These are phyloP conservation scores for Elsinoe arachidis DNA, from an alignment of 2,329 filamentous ascomycete species.

Conservation along the genomic window DNA sequence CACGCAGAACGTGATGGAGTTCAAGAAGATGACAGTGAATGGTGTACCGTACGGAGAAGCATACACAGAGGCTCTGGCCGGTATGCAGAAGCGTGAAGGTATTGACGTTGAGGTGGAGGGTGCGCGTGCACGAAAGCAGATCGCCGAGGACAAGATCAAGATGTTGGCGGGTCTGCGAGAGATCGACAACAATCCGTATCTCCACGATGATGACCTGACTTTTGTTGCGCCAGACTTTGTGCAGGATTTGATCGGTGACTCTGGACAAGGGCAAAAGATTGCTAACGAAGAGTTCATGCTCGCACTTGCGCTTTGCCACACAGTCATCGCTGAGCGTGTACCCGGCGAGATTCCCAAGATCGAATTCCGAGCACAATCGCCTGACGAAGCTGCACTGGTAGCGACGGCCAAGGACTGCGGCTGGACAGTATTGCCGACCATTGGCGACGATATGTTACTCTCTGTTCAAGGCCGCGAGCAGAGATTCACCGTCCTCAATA, in stretches of 20 bases:
- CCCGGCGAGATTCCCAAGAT: conserved; percentile 88
- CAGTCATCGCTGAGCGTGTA: conserved; percentile 81
- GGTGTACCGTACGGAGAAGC: conserved; percentile 95
- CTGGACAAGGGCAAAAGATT: conserved; percentile 64
- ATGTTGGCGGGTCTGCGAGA: conserved; percentile 66
- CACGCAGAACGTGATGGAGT: conserved; percentile 95
- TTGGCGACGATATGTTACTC: conserved; percentile 70
- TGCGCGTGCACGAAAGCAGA: conserved; percentile 63
- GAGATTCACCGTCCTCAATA: conserved; percentile 82
- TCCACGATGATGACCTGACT: conserved; percentile 81
- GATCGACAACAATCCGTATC: conserved; percentile 80
- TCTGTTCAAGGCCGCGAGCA: conserved; percentile 82
- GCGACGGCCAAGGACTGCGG: conserved; percentile 91
- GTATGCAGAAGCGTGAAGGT: conserved; percentile 87
- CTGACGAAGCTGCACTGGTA: conserved; percentile 90
- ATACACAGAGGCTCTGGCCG: conserved; percentile 92
- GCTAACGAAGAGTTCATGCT: conserved; percentile 91
- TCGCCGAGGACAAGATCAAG: conserved; percentile 63
- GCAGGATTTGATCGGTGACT: conserved; percentile 67
- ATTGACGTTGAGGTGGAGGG: conserved; percentile 77
- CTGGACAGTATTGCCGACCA: conserved; percentile 79
- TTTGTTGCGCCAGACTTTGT: conserved; percentile 90
- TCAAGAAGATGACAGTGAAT: conserved; percentile 96
- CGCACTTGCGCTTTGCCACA: conserved; percentile 88
- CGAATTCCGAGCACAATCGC: conserved; percentile 93